Evolutionary conservation across 192 early-diverging fungal species (phyloP), one percentile per base, ranked within the genome.

Genomic region (Linderina pennispora): DNA sequence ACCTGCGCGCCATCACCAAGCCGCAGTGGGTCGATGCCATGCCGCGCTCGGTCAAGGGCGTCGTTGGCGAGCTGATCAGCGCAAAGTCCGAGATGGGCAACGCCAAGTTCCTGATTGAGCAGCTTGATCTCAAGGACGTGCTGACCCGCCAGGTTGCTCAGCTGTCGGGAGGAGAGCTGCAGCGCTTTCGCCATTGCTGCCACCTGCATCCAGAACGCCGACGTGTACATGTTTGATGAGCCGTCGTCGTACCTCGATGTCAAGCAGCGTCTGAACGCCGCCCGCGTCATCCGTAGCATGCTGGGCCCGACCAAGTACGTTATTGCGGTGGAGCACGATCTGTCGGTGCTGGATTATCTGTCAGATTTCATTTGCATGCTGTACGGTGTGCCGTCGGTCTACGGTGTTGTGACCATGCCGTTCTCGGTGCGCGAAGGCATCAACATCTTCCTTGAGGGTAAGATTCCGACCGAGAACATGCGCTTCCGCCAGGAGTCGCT

Each of bases 151-250:
- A 93, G 56, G 80, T 93, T 7, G 63, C 63, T 31, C 80, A 89
- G 65, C 67, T 98, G 55, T 95, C 90, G 28, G 91, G 93, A 67
- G 94, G 94, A 67, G 94, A 97, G 78, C 78, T 98, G 63, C 95
- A 98, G 77, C 86, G 95, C 53, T 98, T 98, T 66, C n/a, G 92
- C 95, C 49, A 98, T 98, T 74, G 88, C 80, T 19, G 77, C 91
- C 24, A 80, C 88, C 14, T 74, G 74, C 37, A 84, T 94, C 42
- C 89, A 89, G 57, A 56, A 80, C 10, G 91, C 87, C 37, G 88
- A 96, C 70, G 90, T 98, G 36, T 95, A 94, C 76, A 96, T 98
- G 95, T 92, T 94, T 66, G 95, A 98, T 66, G 95, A 98, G 74
- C 95, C 95, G 40, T 98, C 95, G 28, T 89, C 86, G 36, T 98